Evolutionary conservation across 495 filamentous ascomycete genomes (phyloP).

Genomic region (Beverwykella pulmonaria): DNA sequence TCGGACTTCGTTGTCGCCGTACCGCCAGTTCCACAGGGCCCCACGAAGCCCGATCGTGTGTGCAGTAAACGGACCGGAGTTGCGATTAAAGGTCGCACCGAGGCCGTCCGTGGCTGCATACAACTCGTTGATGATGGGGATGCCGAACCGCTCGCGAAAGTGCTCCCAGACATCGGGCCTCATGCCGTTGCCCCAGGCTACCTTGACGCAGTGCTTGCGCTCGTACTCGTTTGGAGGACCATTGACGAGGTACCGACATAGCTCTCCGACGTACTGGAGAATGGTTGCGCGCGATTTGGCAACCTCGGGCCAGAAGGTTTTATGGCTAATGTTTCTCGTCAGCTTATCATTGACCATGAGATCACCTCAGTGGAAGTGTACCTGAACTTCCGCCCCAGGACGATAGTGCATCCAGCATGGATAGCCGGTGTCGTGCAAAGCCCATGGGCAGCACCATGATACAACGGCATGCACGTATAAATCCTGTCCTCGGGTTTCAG

Average conservation of each 20-base stretch:
- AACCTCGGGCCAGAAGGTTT: slow-evolving; percentile 47
- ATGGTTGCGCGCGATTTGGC: slow-evolving; percentile 39
- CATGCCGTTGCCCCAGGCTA: slow-evolving; percentile 47
- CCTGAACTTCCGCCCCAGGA: slow-evolving; percentile 35
- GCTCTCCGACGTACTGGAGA: slow-evolving; percentile 49
- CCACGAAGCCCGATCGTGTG: slow-evolving; percentile 33
- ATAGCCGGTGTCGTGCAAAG: slow-evolving; percentile 31
- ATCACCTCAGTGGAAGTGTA: background rate
- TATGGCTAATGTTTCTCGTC: slow-evolving; percentile 11
- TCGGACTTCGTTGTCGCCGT: slow-evolving; percentile 36
- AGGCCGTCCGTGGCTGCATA: slow-evolving; percentile 46
- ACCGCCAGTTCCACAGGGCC: slow-evolving; percentile 38
- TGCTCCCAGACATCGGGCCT: slow-evolving; percentile 48
- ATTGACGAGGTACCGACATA: slow-evolving; percentile 42
- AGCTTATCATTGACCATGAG: background rate
- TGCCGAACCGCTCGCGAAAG: slow-evolving; percentile 45
- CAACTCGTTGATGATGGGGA: slow-evolving; percentile 45
- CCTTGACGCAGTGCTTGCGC: slow-evolving; percentile 31
- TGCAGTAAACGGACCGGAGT: slow-evolving; percentile 31
- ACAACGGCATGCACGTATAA: slow-evolving; percentile 41
- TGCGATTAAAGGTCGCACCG: slow-evolving; percentile 33
- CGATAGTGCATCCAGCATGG: slow-evolving; percentile 34
- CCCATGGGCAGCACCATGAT: slow-evolving; percentile 40
- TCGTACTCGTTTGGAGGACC: slow-evolving; percentile 32
- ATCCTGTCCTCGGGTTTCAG: slow-evolving; percentile 30